Conservation (phyloP, 148 eudicot species). For the Selenicereus undatus region DNA sequence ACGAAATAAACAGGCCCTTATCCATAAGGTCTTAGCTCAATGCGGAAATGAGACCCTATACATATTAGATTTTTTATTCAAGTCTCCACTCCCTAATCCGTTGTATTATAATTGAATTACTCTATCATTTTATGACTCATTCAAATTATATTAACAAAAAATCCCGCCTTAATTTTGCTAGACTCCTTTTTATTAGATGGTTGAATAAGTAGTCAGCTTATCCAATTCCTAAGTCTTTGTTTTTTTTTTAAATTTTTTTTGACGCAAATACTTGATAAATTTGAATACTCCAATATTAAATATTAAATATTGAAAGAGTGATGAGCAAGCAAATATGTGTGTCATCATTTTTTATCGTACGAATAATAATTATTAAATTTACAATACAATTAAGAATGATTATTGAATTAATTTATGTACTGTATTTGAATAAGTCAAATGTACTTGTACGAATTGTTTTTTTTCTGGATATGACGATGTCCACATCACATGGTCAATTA, state of each 20-base stretch:
- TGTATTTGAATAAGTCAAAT: slow-evolving; percentile 21
- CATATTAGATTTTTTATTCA: not conserved
- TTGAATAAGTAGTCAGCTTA: too few relatives aligned
- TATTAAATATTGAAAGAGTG: not conserved
- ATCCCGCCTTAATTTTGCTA: too few relatives aligned
- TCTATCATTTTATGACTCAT: too few relatives aligned
- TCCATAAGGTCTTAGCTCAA: too few relatives aligned
- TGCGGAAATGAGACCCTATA: not conserved
- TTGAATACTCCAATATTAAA: not conserved
- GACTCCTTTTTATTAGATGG: too few relatives aligned
- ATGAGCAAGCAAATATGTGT: slow-evolving; percentile 5
- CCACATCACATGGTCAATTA: not conserved
- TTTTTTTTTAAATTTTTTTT: too few relatives aligned
- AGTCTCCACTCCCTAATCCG: too few relatives aligned
- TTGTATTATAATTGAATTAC: too few relatives aligned
- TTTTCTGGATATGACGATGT: not conserved
- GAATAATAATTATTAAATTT: not conserved
- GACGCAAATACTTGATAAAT: too few relatives aligned
- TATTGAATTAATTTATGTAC: slow-evolving; percentile 4
- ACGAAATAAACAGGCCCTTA: too few relatives aligned
- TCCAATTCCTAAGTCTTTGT: too few relatives aligned
- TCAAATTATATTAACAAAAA: too few relatives aligned
- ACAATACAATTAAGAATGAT: not conserved
- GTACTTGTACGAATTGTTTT: slow-evolving; percentile 1
- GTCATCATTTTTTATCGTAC: slow-evolving; percentile 17